These are phyloP conservation scores for Pneumocystis wakefieldiae DNA, from an alignment of 1,139 yeast genomes.

Conservation along the genomic window DNA sequence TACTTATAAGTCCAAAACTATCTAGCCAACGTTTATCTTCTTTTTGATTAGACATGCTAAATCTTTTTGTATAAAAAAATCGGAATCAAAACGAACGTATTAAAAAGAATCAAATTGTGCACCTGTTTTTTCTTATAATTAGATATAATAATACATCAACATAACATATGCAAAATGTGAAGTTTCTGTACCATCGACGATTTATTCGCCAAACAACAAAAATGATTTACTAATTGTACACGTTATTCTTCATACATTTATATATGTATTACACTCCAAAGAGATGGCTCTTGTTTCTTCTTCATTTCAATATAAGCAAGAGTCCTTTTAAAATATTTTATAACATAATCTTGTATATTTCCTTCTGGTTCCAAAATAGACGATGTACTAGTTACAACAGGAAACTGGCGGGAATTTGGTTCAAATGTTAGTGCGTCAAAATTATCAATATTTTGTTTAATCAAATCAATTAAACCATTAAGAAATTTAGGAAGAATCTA, in stretches of 20 bases:
- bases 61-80: neutral
- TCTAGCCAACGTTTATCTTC: neutral
- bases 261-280: neutral
- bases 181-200: neutral
- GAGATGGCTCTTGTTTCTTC: conserved; percentile 35
- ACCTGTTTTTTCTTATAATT: neutral
- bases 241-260: neutral
- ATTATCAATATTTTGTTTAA: conserved; percentile 57
- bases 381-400: conserved; percentile 8
- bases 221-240: neutral
- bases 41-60: neutral
- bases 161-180: too few species aligned
- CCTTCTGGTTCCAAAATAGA: conserved; percentile 11
- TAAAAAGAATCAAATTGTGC: neutral
- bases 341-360: conserved; percentile 9
- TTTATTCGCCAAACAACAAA: neutral
- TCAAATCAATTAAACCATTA: conserved; percentile 63
- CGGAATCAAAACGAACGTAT: neutral
- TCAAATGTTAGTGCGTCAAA: conserved; percentile 29
- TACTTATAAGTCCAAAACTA: conserved; percentile 15
- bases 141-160: neutral
- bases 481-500: neutral
- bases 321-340: conserved; percentile 49
- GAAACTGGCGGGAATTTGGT: conserved; percentile 20
- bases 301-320: conserved; percentile 52